Evolutionary conservation across 2,329 filamentous ascomycete species (phyloP).

Genomic region (Pseudogymnoascus sp.): DNA sequence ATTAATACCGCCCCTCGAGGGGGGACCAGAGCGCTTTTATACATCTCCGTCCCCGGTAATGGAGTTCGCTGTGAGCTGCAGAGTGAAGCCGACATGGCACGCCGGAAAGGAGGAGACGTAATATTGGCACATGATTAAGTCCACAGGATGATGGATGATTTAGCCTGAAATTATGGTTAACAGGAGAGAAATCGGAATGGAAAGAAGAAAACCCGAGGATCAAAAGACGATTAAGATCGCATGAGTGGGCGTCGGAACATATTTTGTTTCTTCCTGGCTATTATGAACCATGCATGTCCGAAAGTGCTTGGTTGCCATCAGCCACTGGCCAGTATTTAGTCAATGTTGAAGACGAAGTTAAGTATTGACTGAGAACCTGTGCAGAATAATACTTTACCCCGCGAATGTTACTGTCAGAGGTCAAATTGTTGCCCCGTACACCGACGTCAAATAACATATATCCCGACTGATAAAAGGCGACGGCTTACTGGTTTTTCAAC

Average conservation of each 20-base stretch:
- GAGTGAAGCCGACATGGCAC: background rate
- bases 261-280: background rate
- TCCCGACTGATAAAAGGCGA: background rate
- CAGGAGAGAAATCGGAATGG: background rate
- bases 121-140: background rate
- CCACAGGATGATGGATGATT: background rate
- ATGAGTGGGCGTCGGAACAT: background rate
- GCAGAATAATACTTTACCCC: background rate
- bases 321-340: background rate
- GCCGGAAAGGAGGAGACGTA: background rate
- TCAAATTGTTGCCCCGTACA: background rate
- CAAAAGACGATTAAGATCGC: background rate
- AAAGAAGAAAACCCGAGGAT: background rate
- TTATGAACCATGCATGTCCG: background rate
- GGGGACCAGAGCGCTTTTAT: background rate
- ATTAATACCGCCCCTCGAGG: too few relatives aligned
- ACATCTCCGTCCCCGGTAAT: background rate
- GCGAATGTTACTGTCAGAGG: constrained; percentile 2
- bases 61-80: background rate
- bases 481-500: background rate
- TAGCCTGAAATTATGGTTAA: background rate
- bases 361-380: background rate
- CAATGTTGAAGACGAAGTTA: background rate
- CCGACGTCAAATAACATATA: background rate
- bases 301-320: background rate